Conservation (phyloP, 352 stramenopile species). For the Aphanomyces euteiches region DNA sequence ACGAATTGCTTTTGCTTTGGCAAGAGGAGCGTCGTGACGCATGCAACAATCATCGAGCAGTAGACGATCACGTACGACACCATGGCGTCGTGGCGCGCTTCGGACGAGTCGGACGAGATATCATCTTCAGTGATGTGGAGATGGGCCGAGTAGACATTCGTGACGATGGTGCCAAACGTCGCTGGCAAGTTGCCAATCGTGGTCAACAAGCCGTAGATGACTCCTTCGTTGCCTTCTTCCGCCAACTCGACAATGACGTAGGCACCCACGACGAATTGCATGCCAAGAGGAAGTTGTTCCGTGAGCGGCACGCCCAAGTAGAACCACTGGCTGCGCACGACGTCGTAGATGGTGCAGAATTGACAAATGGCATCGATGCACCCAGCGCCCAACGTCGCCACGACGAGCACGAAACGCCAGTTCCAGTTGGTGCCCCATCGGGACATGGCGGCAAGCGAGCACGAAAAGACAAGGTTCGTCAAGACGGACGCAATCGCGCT, state of each 20-base stretch:
- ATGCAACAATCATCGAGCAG: neutral
- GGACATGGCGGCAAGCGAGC: constrained; percentile 37
- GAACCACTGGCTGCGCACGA: constrained; percentile 59
- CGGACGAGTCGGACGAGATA: constrained; percentile 40
- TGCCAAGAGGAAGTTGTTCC: constrained; percentile 44
- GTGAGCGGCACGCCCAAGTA: constrained; percentile 53
- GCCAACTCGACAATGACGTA: constrained; percentile 59
- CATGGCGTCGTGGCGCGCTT: constrained; percentile 40
- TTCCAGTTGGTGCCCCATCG: constrained; percentile 51
- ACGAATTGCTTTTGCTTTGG: constrained; percentile 9
- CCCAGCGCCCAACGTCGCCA: constrained; percentile 41
- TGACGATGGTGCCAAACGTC: constrained; percentile 44
- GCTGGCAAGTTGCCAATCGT: constrained; percentile 47
- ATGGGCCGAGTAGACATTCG: constrained; percentile 41
- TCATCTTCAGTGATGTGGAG: constrained; percentile 41
- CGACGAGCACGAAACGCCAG: constrained; percentile 45
- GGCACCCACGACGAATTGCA: constrained; percentile 52
- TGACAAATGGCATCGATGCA: constrained; percentile 42
- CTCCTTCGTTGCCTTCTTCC: constrained; percentile 49
- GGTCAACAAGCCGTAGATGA: constrained; percentile 55
- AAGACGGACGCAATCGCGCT: neutral
- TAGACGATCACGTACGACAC: constrained; percentile 48
- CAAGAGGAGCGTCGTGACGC: neutral
- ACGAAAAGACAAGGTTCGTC: neutral
- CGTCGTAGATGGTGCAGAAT: constrained; percentile 44